Evolutionary conservation across 257 asterid species (phyloP).

Genomic region (Knoxia roxburghii): DNA sequence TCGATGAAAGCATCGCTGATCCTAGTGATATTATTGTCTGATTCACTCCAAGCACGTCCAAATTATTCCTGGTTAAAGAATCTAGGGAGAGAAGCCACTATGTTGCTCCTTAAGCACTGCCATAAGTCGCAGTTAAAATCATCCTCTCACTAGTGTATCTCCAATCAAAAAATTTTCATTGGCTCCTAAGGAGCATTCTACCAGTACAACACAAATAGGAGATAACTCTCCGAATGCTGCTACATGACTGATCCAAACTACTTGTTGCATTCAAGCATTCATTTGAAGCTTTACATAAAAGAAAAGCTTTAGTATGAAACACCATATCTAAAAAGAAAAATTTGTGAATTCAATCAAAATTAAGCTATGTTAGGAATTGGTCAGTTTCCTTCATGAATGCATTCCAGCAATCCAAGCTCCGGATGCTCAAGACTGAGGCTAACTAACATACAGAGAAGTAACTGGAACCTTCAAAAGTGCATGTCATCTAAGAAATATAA

Average conservation of each 20-base stretch:
- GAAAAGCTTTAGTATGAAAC: neutral
- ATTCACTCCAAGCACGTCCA: neutral
- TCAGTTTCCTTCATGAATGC: neutral
- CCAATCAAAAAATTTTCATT: neutral
- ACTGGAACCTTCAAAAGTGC: neutral
- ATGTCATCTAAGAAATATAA: neutral
- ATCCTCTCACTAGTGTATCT: neutral
- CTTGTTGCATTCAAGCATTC: neutral
- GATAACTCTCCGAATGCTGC: neutral
- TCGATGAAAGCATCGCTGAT: neutral
- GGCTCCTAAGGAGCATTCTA: neutral
- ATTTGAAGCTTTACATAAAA: conserved; percentile 5
- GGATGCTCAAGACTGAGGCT: neutral
- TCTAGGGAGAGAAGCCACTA: neutral
- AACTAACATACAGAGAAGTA: neutral
- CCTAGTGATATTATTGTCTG: neutral
- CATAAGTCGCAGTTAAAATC: neutral
- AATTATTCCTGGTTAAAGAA: neutral
- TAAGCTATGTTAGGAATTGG: neutral
- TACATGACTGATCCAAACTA: neutral
- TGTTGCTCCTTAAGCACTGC: neutral
- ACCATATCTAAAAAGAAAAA: neutral
- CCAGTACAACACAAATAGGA: neutral
- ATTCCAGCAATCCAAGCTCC: neutral
- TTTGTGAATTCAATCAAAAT: neutral